Base-by-base conservation (phyloP, 2,329 filamentous ascomycete genomes). In the Pezizomycotina sp. region DNA sequence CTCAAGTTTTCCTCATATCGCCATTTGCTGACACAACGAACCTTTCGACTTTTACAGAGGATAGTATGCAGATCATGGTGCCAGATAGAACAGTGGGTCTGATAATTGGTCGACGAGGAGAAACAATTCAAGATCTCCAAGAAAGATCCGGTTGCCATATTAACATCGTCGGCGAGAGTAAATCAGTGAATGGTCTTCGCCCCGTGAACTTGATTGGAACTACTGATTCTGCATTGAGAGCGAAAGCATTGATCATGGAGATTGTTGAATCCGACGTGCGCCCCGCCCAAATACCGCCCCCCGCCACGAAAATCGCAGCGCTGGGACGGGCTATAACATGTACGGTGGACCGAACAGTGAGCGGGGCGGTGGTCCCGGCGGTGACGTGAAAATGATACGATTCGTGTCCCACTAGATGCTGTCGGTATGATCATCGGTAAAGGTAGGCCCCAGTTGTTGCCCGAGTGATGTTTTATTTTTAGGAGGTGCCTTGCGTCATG, bases 371-470 rank as follows among this genome's bases (percentile, higher is more conserved):
- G 55, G 52, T 41, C 61, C 61, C 13, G 60, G 58, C 3, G 55
- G 56, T 15, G 76, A 79, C 48, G 86, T 84, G 61, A 68, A 78
- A 83, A 76, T 52, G 81, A 92, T 52, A 74, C 72, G 25, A 81
- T 92, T 45, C 74, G 72, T 48, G 82, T 92, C 6, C 83, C 83
- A 8, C 86, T 82, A 14, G 83, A 92, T 55, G 78, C 83, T 4
- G 83, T 92, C 36, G 83, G 83, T 43, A 92, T 92, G 83, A 92
- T 92, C 47, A 92, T 92, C 43, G 83, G 84, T 47, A 92, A 92
- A 63, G 79, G 64, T 65, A 45, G 27, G 46, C 37, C 19, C 14
- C 27, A 43, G 33, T 26, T 21, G 8, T 46, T 29, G 36, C 43
- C 49, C 28, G 15, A 12, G 4, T 4, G 13, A 16, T 31, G 6